Base-by-base conservation (phyloP, 208 protist genomes). In the Wallacemonas sp. region DNA sequence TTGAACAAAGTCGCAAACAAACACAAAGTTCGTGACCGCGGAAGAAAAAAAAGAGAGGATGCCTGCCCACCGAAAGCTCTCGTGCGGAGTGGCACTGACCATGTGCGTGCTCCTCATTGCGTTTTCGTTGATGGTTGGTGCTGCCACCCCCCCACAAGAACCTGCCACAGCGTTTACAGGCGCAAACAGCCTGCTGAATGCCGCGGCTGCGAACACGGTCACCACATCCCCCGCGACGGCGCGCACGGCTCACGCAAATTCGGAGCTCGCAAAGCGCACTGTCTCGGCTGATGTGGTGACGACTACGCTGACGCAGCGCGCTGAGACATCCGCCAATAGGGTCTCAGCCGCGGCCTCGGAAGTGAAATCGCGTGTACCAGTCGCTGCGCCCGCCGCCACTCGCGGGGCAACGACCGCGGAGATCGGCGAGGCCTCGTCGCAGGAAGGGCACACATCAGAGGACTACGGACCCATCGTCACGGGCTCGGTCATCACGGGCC, bases 401-500 rank as follows among this genome's bases (percentile, higher is more conserved):
- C n/a, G n/a, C n/a, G n/a, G n/a, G n/a, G n/a, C n/a, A n/a, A 26
- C 21, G 45, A 30, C 21, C 45, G 29, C 57, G 15, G 30, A 37
- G 15, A 6, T n/a, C n/a, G 34, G 19, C 0, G 17, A 24, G 41
- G 32, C 41, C n/a, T n/a, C n/a, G n/a, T n/a, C n/a, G n/a, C n/a
- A n/a, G n/a, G n/a, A n/a, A n/a, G n/a, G n/a, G n/a, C n/a, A n/a
- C n/a, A n/a, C n/a, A n/a, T n/a, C n/a, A n/a, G 63, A 52, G 59
- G 37, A 67, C 30, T 34, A 41, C 45, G 71, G 63, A 12, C 29
- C 50, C 1, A 66, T 79, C 41, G 37, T 83, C 36, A 63, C 67
- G 21, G 57, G 61, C 36, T 63, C 66, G 29, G 72, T 70, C 24
- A 70, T 79, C 38, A 68, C 65, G n/a, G 71, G 63, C 22, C 33